phyloP scores from a whole-genome alignment of 495 filamentous ascomycete genomes.

The Schizothecium vesticola region DNA sequence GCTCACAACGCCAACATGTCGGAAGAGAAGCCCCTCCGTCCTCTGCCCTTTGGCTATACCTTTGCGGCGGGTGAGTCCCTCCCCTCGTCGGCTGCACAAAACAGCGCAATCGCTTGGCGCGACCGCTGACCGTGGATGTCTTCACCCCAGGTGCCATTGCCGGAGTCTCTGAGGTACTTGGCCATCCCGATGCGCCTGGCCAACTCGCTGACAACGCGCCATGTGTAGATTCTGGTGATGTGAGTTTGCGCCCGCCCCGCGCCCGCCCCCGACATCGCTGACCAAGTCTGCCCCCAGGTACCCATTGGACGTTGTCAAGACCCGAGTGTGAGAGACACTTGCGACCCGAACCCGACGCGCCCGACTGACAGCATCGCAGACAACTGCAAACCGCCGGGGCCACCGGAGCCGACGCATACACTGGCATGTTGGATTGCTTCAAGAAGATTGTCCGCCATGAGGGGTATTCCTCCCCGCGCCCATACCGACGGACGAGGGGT shows the following conservation, averaged over 20 bases:
- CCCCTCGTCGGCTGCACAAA: slow-evolving; percentile 6
- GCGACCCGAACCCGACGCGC: slow-evolving; percentile 4
- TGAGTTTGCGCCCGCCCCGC: slow-evolving; percentile 35
- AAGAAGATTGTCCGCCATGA: slow-evolving; percentile 91
- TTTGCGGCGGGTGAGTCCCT: slow-evolving; percentile 30
- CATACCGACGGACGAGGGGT: neutral
- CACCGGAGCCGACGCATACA: slow-evolving; percentile 74
- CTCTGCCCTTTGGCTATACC: slow-evolving; percentile 30
- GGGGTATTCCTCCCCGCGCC: slow-evolving; percentile 53
- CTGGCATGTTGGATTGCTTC: slow-evolving; percentile 96
- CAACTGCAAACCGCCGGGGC: slow-evolving; percentile 76
- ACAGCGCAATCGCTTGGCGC: slow-evolving; percentile 6
- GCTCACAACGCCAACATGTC: slow-evolving; percentile 22
- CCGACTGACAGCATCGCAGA: slow-evolving; percentile 44
- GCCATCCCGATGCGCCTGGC: slow-evolving; percentile 10
- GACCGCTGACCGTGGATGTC: slow-evolving; percentile 18
- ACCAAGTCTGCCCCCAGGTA: slow-evolving; percentile 59
- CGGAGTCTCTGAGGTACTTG: slow-evolving; percentile 25
- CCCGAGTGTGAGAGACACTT: slow-evolving; percentile 68
- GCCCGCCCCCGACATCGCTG: slow-evolving; percentile 11
- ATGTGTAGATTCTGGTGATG: slow-evolving; percentile 76
- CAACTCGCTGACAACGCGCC: slow-evolving; percentile 27
- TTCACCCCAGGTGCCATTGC: slow-evolving; percentile 22
- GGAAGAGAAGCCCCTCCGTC: slow-evolving; percentile 23
- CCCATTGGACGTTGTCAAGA: slow-evolving; percentile 97